Percentiles rank a stretch among this genome's conserved stretches.
Conservation (phyloP, 495 filamentous ascomycete species). For the Neurospora sp. region DNA sequence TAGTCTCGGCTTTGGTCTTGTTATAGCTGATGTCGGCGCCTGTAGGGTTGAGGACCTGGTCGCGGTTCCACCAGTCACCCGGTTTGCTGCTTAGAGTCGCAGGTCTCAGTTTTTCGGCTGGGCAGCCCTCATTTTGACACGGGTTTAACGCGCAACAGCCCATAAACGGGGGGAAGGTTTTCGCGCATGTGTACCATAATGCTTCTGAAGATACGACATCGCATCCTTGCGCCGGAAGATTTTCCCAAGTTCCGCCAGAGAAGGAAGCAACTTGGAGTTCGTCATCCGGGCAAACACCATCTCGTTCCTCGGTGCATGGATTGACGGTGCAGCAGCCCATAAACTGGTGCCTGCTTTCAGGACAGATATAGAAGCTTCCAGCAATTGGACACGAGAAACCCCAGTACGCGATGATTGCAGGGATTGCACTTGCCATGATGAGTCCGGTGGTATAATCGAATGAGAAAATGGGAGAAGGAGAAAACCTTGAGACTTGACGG, state of each 20-base stretch:
- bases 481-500: not conserved
- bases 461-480: not conserved
- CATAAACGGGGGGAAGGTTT: constrained; percentile 10
- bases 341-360: constrained; percentile 12
- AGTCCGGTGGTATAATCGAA: not conserved
- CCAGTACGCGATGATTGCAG: not conserved
- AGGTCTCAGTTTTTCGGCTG: too few species aligned
- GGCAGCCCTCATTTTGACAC: too few species aligned
- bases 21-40: not conserved
- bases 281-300: constrained; percentile 11
- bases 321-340: constrained; percentile 25
- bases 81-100: too few species aligned
- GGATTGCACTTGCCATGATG: not conserved
- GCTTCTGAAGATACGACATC: constrained; percentile 1
- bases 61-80: too few species aligned
- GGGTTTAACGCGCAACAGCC: constrained; percentile 18
- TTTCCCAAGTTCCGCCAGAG: not conserved
- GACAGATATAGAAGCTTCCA: constrained; percentile 24
- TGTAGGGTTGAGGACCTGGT: not conserved
- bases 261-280: constrained; percentile 16
- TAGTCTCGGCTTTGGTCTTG: not conserved
- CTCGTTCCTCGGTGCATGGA: constrained; percentile 18
- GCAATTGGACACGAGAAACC: constrained; percentile 20
- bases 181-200: constrained; percentile 21
- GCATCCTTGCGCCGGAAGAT: constrained; percentile 13